Evolutionary conservation across 2,329 filamentous ascomycete genomes (phyloP), one percentile per base, ranked within the genome.

Genomic region (Lecanoromycetidae sp.): DNA sequence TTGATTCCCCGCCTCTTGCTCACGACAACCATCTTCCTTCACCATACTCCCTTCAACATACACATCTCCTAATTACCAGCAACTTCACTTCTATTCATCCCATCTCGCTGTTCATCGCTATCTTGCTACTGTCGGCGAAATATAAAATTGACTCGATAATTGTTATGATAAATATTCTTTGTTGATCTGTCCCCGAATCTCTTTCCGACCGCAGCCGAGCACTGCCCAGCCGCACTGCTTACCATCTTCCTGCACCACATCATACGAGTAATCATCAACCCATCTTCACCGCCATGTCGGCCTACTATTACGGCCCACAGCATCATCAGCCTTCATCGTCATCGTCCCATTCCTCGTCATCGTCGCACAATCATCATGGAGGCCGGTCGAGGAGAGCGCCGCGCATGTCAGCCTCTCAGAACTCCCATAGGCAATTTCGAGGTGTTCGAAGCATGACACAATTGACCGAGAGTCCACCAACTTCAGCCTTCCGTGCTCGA

Each of bases 311-410:
- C 58, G 52, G 46, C 27, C 57, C 60, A 53, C 68, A 70, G 53
- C 65, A 68, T 49, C 64, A 69, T 37, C 59, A 60, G 23, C 64
- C 59, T 54, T 43, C 57, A 55, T 39, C 59, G 57, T 38, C 63
- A 62, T 46, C 59, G 59, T 49, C 65, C 64, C 56, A 66, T 63
- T 53, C 65, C 67, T 54, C 66, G 19, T 57, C 67, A 34, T 66
- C 74, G 59, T 74, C 80, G 54, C 84, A 91, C 70, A 82, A 77
- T 66, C 82, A 90, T 68, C 84, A 91, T 65, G 82, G 79, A 60
- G 83, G 85, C 59, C 86, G 90, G 60, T 88, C 84, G 64, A 83
- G 90, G 60, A 79, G 90, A 61, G 84, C 82, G 35, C 84, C 87
- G 51, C 79, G 88, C 58, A 73, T 91, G 58, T 82, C 82, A 34